These are phyloP conservation scores for Isabelozyma rhagii DNA, from an alignment of 805 yeast species.

Conservation along the genomic window DNA sequence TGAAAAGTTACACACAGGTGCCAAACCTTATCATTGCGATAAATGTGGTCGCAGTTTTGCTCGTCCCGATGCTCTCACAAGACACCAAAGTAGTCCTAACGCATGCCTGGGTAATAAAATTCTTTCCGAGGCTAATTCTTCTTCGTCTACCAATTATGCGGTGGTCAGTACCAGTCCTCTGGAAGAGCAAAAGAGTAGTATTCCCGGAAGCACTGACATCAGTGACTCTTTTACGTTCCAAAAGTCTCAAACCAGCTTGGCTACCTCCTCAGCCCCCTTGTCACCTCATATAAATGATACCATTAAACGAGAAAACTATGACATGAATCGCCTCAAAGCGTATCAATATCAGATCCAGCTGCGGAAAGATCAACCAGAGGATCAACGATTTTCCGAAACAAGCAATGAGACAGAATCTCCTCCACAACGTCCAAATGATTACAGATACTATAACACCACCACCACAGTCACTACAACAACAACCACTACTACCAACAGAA, in stretches of 20 bases:
- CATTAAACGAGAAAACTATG: constrained; percentile 8
- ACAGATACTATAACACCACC: constrained; percentile 4
- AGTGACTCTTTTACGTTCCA: background rate
- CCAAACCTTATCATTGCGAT: constrained; percentile 61
- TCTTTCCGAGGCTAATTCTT: background rate
- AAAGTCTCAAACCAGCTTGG: constrained; percentile 3
- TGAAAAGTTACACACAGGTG: constrained; percentile 72
- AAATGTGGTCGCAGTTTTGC: constrained; percentile 66
- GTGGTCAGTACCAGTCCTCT: background rate
- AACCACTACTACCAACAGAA: constrained; percentile 3
- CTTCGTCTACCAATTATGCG: background rate
- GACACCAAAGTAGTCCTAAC: constrained; percentile 54
- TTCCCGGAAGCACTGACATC: background rate
- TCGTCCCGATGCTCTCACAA: constrained; percentile 68
- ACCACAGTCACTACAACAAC: constrained; percentile 7
- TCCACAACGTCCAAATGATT: background rate
- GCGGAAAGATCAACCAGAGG: background rate
- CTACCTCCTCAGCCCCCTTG: constrained; percentile 6
- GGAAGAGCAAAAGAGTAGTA: background rate
- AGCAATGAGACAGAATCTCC: background rate
- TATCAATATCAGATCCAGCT: constrained; percentile 4
- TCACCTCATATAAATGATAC: constrained; percentile 1
- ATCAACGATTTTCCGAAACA: background rate
- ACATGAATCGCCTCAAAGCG: constrained; percentile 14
- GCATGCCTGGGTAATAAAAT: constrained; percentile 25